Base-by-base conservation (phyloP, 495 filamentous ascomycete species). In the Halenospora varia region DNA sequence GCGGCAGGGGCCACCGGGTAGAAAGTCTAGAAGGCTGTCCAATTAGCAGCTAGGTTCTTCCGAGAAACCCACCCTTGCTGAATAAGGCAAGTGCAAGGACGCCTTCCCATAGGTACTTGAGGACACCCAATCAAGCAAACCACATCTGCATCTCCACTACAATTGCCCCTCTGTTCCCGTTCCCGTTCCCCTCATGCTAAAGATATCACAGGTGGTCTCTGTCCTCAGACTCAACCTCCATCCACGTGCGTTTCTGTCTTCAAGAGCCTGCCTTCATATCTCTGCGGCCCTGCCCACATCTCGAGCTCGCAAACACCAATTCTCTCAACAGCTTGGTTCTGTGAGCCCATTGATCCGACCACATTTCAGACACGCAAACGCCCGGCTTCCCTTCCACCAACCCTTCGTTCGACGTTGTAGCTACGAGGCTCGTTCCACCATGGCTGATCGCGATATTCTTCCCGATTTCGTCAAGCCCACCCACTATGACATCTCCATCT, bases 401-500 rank as follows among this genome's bases (percentile, higher is more conserved):
- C n/a, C n/a, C n/a, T n/a, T n/a, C n/a, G n/a, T n/a, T n/a, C 47
- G 47, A 23, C 10, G 10, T 25, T 6, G 10, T 19, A 13, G 41
- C 25, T 42, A 20, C 18, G 63, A 64, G 59, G 52, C 55, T 40
- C 17, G 61, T 11, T 53, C 63, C 65, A 72, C 68, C 65, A 75
- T 80, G 73, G 66, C 72, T 23, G 79, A 80, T 67, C 71, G 80
- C 60, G 80, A 83, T 51, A 74, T 78, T 47, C 76, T 83, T 55
- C 77, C 72, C 25, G 70, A 68, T 61, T 87, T 83, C 64, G 82
- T 90, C 67, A 94, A 92, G 70, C 91, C 94, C 0, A 75, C 79
- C 56, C 88, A 96, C 70, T 98, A 98, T 74, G 77, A 83, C 66
- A 79, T 98, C 54, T 88, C 84, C 22, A 82, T 98, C 53, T 85